phyloP scores from a whole-genome alignment of 768 basidiomycete genomes.

The Kwoniella heveanensis region DNA sequence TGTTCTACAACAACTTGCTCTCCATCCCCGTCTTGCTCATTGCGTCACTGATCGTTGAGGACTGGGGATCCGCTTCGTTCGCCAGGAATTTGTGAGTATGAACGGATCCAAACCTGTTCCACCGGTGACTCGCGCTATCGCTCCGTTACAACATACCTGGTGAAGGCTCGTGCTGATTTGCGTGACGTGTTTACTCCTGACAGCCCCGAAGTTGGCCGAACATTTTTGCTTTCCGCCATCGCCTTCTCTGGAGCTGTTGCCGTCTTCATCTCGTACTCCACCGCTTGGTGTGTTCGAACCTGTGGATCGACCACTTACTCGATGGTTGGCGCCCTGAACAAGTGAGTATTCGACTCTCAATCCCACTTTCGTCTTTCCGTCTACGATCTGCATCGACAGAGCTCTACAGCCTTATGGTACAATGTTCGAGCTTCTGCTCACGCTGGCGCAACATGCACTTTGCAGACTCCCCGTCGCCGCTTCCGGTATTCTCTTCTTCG shows the following conservation, averaged over 20 bases:
- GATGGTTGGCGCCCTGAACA: slow-evolving; percentile 98
- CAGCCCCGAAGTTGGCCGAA: slow-evolving; percentile 81
- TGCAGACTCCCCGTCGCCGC: slow-evolving; percentile 82
- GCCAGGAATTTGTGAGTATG: slow-evolving; percentile 80
- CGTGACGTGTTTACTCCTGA: too few species aligned
- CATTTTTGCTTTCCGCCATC: slow-evolving; percentile 79
- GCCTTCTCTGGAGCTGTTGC: slow-evolving; percentile 96
- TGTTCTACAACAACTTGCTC: slow-evolving; percentile 97
- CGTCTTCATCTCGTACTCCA: slow-evolving; percentile 96
- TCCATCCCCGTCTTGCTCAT: slow-evolving; percentile 86
- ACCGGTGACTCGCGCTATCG: too few species aligned
- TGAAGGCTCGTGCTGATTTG: too few species aligned
- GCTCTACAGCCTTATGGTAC: too few species aligned
- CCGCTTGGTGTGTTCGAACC: slow-evolving; percentile 95
- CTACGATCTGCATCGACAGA: too few species aligned
- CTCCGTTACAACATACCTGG: too few species aligned
- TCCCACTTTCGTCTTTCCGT: too few species aligned
- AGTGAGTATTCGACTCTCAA: slow-evolving; percentile 60
- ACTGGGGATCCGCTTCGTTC: slow-evolving; percentile 82
- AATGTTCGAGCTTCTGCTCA: background rate
- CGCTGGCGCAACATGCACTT: too few species aligned
- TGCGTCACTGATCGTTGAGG: slow-evolving; percentile 80
- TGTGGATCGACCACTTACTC: slow-evolving; percentile 99
- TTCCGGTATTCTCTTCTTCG: slow-evolving; percentile 83
- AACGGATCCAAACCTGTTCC: too few species aligned